Evolutionary conservation across 1,284 basidiomycete species (phyloP), one percentile per base, ranked within the genome.

Genomic region (Filobasidium uniguttulatum): DNA sequence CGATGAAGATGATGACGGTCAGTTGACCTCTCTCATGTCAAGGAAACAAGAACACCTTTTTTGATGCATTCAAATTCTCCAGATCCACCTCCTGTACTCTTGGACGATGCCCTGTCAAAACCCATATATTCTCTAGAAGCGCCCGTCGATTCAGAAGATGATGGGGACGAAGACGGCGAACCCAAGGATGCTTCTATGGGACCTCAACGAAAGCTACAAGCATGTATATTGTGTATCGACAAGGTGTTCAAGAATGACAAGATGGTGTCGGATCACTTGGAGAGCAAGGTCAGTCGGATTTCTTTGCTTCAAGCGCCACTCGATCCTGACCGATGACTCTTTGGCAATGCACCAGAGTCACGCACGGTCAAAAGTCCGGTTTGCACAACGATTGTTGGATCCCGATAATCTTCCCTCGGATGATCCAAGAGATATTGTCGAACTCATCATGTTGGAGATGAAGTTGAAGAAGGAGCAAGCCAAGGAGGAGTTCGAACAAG

Each of bases 151-250:
- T 59, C 60, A 15, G 63, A 63, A 7, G 60, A 60, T 23, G 67
- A 62, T 20, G 61, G 63, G 26, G 64, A 62, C 12, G 63, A 63
- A 34, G 36, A 49, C 19, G 49, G 38, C 41, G 28, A 38, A 14
- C 1, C 19, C 23, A 41, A 76, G 2, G n/a, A n/a, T n/a, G n/a
- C n/a, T n/a, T n/a, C n/a, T n/a, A n/a, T n/a, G n/a, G n/a, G n/a
- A n/a, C 54, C 75, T 9, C 71, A 44, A 9, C 25, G 51, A 20
- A 56, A 50, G 17, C 78, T 45, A 72, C 77, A 20, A 73, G 73
- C 72, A 26, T 88, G 85, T 61, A 73, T 83, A 2, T 61, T 83
- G 9, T 89, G 85, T 65, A 83, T 81, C 4, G 79, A 79, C 29
- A 86, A 83, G 62, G 58, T 75, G 17, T 71, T 89, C 46, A 86